Conservation (phyloP, 331 rosid genomes). For the Dryas integrifolia region DNA sequence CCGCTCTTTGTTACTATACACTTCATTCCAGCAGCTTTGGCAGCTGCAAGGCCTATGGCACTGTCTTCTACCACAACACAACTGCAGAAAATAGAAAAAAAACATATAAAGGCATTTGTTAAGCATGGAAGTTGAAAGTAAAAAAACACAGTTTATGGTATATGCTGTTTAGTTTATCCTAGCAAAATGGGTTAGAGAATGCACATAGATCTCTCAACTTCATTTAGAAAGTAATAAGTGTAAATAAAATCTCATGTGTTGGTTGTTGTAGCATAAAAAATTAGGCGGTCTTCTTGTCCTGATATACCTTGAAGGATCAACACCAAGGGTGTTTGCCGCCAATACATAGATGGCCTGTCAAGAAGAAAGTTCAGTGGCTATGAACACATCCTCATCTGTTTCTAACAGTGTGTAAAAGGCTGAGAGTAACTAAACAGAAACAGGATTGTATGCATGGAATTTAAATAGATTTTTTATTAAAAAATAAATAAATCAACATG, state of each 20-base stretch:
- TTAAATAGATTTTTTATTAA: background rate
- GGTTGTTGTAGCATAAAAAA: background rate
- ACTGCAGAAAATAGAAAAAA: slow-evolving; percentile 39
- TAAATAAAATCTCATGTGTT: slow-evolving; percentile 3
- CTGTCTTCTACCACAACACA: slow-evolving; percentile 98
- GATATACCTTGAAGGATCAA: slow-evolving; percentile 88
- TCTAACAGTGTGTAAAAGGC: background rate
- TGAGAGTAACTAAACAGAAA: background rate
- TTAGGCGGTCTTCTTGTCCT: slow-evolving; percentile 22
- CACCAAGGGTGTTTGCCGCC: slow-evolving; percentile 79
- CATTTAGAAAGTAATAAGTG: background rate
- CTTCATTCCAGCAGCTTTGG: slow-evolving; percentile 93
- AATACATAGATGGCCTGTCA: slow-evolving; percentile 84
- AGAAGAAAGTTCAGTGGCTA: slow-evolving; percentile 35
- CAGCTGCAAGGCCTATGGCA: slow-evolving; percentile 96
- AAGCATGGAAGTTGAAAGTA: background rate
- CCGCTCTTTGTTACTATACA: slow-evolving; percentile 93
- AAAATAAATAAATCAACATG: background rate
- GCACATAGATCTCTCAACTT: background rate
- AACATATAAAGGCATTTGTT: background rate
- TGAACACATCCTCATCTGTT: background rate
- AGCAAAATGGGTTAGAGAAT: background rate
- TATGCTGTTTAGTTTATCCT: background rate
- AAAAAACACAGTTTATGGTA: background rate
- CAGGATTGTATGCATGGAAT: too few species aligned